Evolutionary conservation across 2,329 filamentous ascomycete genomes (phyloP).

Genomic region (Epichloe aotearoae): DNA sequence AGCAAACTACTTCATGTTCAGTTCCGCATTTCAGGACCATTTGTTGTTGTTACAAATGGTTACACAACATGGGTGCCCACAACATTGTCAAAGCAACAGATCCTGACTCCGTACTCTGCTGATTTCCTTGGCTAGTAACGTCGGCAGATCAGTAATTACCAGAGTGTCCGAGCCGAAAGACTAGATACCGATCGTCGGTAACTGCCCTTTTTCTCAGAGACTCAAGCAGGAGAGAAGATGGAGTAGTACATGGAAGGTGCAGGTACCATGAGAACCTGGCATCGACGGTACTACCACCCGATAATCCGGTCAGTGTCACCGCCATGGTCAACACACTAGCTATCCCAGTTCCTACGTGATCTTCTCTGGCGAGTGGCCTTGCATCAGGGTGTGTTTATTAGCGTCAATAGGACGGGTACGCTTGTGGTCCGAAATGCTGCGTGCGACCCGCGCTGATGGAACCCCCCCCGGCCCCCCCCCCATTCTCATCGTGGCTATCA

Average conservation of each 20-base stretch:
- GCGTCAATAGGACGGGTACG: constrained; percentile 1
- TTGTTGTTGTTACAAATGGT: background rate
- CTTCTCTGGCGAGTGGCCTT: constrained; percentile 4
- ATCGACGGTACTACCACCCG: constrained; percentile 2
- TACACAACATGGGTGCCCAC: background rate
- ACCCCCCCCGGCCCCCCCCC: background rate
- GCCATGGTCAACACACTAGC: background rate
- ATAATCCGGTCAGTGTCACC: constrained; percentile 1
- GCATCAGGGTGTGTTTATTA: background rate
- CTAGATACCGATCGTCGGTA: background rate
- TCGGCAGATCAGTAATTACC: background rate
- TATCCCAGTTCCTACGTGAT: constrained; percentile 3
- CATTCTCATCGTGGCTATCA: background rate
- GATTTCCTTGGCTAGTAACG: background rate
- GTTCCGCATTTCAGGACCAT: background rate
- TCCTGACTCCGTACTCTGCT: background rate
- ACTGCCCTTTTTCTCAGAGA: background rate
- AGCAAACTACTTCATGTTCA: background rate
- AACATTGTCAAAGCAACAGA: background rate
- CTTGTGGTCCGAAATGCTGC: constrained; percentile 1
- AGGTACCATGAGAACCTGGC: background rate
- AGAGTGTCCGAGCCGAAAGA: background rate
- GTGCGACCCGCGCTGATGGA: background rate
- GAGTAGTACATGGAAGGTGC: background rate
- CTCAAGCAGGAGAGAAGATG: background rate